Base-by-base conservation (phyloP, 306 rosid genomes). In the Senna siamea region DNA sequence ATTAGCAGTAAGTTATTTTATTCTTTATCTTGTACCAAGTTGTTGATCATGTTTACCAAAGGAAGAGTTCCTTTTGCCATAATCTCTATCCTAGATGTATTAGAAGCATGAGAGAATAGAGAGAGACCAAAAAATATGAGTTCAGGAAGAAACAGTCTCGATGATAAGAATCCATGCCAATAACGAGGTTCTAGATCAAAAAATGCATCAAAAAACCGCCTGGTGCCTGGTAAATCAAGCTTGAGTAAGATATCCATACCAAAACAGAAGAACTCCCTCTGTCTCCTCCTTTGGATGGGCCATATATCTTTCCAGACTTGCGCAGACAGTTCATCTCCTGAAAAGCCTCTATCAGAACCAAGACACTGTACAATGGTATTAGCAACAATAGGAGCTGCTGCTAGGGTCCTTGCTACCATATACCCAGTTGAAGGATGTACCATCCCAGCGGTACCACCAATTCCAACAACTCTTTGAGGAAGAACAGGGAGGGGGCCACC, bases 391-490 rank as follows among this genome's bases (percentile, higher is more conserved):
- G 99, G 96, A 74, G 99, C 99, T 5, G 96, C 96, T 20, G 98
- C 98, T 53, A 94, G 82, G 66, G 99, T 94, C 84, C 97, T 88
- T 3, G 99, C 96, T n/a, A 94, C 97, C 98, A 94, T 94, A 65
- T 94, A 94, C 54, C 99, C 99, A 0, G 99, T 94, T 18, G 98
- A 94, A 66, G 99, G 99, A 78, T 94, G 99, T 69, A 95, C 98
- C 99, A 95, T 94, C 70, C 99, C 98, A 0, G 99, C 99, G 3
- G 99, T 92, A 22, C 99, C 99, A 0, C 99, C 99, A n/a, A 94
- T 88, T 75, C 99, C 98, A 69, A 92, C 87, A 38, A 94, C 96
- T 79, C 99, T 86, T 72, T 94, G 98, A 14, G 99, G 97, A 13
- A 94, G 95, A 83, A 94, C 88, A 0, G 97, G 99, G 13, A 94